These are phyloP conservation scores for Stephanodiscus minutulus DNA, from an alignment of 108 stramenopile species.

Conservation along the genomic window DNA sequence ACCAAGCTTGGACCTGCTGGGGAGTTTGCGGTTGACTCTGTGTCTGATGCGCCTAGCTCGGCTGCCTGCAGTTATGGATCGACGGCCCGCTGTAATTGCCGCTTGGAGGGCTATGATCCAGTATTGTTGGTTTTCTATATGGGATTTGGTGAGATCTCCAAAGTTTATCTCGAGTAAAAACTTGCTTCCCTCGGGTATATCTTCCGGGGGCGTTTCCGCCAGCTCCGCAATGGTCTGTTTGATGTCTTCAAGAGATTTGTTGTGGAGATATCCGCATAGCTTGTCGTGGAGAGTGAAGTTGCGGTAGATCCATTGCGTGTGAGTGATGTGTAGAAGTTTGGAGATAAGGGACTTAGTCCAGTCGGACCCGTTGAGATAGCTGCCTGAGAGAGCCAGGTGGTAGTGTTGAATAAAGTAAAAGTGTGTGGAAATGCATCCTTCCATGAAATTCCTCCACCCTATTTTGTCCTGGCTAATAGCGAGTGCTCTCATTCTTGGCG, in stretches of 20 bases:
- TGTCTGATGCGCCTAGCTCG: background rate
- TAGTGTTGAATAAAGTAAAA: background rate
- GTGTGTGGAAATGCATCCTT: background rate
- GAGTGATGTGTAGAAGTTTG: background rate
- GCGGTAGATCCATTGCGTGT: conserved; percentile 1
- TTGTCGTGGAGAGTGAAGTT: conserved; percentile 7
- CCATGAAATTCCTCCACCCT: conserved; percentile 7
- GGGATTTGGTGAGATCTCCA: background rate
- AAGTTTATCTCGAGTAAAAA: background rate
- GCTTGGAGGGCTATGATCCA: conserved; percentile 1
- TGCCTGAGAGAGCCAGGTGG: background rate
- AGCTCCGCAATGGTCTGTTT: background rate
- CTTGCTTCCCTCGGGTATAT: background rate
- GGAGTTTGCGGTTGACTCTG: background rate
- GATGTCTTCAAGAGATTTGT: background rate
- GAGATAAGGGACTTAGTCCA: conserved; percentile 1
- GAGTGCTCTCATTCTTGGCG: conserved; percentile 1
- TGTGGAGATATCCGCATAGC: background rate
- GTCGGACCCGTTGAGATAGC: background rate
- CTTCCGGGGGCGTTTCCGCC: background rate
- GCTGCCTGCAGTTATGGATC: background rate
- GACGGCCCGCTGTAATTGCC: background rate
- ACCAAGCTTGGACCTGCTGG: background rate
- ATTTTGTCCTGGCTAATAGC: conserved; percentile 4
- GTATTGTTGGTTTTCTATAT: background rate